A percentile compares a stretch with the other conserved stretches of the same genome.
Conservation (phyloP, 352 stramenopile genomes). For the Peronosclerospora sorghi region DNA sequence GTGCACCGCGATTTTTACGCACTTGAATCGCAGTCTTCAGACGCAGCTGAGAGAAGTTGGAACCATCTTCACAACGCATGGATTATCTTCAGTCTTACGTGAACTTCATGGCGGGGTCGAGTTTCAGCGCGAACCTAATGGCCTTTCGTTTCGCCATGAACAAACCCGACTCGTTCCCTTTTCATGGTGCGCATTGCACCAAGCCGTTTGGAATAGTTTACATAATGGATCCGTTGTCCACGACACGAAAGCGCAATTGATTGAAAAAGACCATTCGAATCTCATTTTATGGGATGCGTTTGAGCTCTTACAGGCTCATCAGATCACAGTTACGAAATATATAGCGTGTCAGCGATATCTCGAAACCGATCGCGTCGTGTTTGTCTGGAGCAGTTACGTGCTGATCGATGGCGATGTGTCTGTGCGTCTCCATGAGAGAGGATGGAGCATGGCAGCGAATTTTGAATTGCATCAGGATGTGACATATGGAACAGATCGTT, state of each 20-base stretch:
- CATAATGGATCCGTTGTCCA: slow-evolving; percentile 4
- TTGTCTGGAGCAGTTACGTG: slow-evolving; percentile 22
- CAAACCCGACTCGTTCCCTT: slow-evolving; percentile 18
- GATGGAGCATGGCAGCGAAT: slow-evolving; percentile 17
- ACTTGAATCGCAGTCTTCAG: slow-evolving; percentile 10
- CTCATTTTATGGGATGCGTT: slow-evolving; percentile 15
- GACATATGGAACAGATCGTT: slow-evolving; percentile 1
- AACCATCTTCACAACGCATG: slow-evolving; percentile 8
- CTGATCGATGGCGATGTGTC: slow-evolving; percentile 18
- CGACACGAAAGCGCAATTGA: background rate
- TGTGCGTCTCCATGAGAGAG: slow-evolving; percentile 21
- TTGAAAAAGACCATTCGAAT: slow-evolving; percentile 16
- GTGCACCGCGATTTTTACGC: slow-evolving; percentile 16
- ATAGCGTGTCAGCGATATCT: slow-evolving; percentile 14
- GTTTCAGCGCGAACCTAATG: slow-evolving; percentile 15
- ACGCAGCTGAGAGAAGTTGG: slow-evolving; percentile 9
- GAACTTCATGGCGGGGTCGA: slow-evolving; percentile 10
- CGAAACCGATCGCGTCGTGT: slow-evolving; percentile 16
- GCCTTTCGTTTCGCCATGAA: slow-evolving; percentile 13
- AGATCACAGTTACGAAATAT: slow-evolving; percentile 13
- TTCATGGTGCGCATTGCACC: slow-evolving; percentile 5
- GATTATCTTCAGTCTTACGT: slow-evolving; percentile 9
- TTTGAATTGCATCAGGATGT: slow-evolving; percentile 18
- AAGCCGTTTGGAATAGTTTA: slow-evolving; percentile 16
- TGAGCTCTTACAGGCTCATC: slow-evolving; percentile 6